Conservation (phyloP, 1,284 basidiomycete species). For the Cutaneotrichosporon cavernicola region DNA sequence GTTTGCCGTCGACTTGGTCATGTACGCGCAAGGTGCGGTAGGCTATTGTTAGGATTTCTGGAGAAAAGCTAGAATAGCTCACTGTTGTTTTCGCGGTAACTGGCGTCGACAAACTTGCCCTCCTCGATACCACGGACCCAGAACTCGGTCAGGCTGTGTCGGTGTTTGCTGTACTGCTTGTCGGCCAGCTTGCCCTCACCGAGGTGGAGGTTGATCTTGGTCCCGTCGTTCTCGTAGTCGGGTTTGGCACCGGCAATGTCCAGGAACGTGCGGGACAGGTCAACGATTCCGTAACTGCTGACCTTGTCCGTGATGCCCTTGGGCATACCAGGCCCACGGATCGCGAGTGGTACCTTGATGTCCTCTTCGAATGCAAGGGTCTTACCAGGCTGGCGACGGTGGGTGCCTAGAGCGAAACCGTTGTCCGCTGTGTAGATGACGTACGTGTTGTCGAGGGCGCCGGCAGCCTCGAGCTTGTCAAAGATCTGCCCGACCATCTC, state of each 20-base stretch:
- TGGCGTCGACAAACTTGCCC: conserved; percentile 30
- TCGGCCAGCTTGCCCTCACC: neutral
- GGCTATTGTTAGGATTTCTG: conserved; percentile 15
- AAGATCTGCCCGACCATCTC: conserved; percentile 43
- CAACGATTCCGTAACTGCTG: conserved; percentile 37
- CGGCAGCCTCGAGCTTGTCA: conserved; percentile 33
- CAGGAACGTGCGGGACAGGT: conserved; percentile 42
- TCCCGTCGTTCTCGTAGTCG: conserved; percentile 40
- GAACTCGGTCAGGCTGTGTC: conserved; percentile 39
- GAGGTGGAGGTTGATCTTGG: conserved; percentile 33
- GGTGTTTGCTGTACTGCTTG: neutral
- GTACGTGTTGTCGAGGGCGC: conserved; percentile 43
- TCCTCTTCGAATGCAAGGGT: conserved; percentile 47
- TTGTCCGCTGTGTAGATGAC: conserved; percentile 45
- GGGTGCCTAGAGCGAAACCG: conserved; percentile 41
- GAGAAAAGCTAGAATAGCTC: neutral
- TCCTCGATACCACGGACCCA: conserved; percentile 41
- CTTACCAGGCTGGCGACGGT: conserved; percentile 46
- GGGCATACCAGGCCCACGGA: conserved; percentile 37
- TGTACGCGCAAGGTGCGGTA: conserved; percentile 42
- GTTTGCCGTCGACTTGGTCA: conserved; percentile 21
- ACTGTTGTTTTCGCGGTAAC: conserved; percentile 30
- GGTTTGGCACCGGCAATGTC: conserved; percentile 41
- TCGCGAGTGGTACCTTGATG: conserved; percentile 38
- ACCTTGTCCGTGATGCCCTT: conserved; percentile 28